A percentile compares a stretch with the other conserved stretches of the same genome.
Conservation (phyloP, 1,139 yeast genomes). For the Pichia inconspicua region DNA sequence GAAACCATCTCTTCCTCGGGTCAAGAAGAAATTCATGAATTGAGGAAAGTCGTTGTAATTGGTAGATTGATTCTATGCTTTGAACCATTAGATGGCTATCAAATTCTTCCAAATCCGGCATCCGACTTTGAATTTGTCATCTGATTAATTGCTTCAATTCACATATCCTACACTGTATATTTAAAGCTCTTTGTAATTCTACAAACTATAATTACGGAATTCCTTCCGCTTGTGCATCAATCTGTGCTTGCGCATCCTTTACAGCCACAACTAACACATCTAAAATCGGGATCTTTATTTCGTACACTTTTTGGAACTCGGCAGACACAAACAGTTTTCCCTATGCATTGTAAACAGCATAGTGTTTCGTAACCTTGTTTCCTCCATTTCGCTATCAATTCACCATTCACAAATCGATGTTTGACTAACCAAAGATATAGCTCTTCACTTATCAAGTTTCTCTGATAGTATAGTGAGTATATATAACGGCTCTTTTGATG, state of each 20-base stretch:
- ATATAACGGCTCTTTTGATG: slow-evolving; percentile 75
- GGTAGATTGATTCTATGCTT: slow-evolving; percentile 77
- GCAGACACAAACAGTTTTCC: slow-evolving; percentile 71
- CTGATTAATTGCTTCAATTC: neutral
- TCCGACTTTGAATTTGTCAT: slow-evolving; percentile 11
- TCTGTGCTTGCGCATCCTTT: slow-evolving; percentile 83
- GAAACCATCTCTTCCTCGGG: slow-evolving; percentile 34
- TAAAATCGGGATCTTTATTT: slow-evolving; percentile 38
- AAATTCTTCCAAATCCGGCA: slow-evolving; percentile 42
- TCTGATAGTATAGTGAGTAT: slow-evolving; percentile 64
- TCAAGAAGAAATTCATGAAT: slow-evolving; percentile 39
- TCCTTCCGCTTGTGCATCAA: slow-evolving; percentile 22
- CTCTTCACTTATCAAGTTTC: slow-evolving; percentile 57
- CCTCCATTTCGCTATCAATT: slow-evolving; percentile 84
- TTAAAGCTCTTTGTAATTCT: neutral
- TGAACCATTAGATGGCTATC: slow-evolving; percentile 80
- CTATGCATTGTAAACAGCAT: slow-evolving; percentile 79
- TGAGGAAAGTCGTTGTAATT: slow-evolving; percentile 59
- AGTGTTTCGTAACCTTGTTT: slow-evolving; percentile 82
- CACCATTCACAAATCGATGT: slow-evolving; percentile 60
- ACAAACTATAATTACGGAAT: neutral
- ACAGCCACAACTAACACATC: slow-evolving; percentile 86
- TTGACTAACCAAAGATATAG: slow-evolving; percentile 73
- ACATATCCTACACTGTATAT: neutral
- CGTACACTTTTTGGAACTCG: slow-evolving; percentile 92